phyloP scores from a whole-genome alignment of 176 grass and related monocot species.

The Puccinellia tenuiflora region DNA sequence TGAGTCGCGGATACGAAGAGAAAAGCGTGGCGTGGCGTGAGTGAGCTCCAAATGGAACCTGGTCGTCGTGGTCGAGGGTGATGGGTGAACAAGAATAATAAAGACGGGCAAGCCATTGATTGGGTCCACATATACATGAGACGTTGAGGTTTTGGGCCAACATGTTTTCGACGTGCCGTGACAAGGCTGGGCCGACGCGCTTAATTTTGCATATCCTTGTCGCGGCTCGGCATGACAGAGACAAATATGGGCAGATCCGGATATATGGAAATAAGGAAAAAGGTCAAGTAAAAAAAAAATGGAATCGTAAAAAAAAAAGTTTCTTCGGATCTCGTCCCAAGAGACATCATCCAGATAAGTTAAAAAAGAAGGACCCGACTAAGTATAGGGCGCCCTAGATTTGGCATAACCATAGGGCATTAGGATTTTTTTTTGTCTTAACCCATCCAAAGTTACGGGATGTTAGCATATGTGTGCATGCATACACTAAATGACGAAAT shows the following conservation, averaged over 20 bases:
- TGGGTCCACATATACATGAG: neutral
- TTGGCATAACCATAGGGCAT: too few species aligned
- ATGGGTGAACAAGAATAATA: neutral
- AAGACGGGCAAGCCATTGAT: neutral
- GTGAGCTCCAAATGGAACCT: neutral
- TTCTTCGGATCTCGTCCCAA: too few species aligned
- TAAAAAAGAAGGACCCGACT: too few species aligned
- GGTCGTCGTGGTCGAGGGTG: neutral
- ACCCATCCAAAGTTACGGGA: too few species aligned
- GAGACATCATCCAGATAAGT: too few species aligned
- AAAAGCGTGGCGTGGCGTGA: neutral
- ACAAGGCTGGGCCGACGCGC: slow-evolving; percentile 9
- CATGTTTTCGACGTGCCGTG: slow-evolving; percentile 36
- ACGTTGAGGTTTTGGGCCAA: neutral
- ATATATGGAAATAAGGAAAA: too few species aligned
- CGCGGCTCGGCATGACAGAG: neutral
- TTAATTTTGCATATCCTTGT: neutral
- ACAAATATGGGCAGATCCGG: neutral
- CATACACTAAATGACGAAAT: too few species aligned
- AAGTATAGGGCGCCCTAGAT: too few species aligned
- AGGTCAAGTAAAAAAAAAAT: too few species aligned
- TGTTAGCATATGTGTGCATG: too few species aligned
- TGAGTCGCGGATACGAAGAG: neutral
- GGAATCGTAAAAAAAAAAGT: too few species aligned
- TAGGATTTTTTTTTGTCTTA: too few species aligned